Percentiles rank a stretch among this genome's conserved stretches.
Evolutionary conservation across 75 land plant species (phyloP).

Genomic region (Ceratopteris richardii): DNA sequence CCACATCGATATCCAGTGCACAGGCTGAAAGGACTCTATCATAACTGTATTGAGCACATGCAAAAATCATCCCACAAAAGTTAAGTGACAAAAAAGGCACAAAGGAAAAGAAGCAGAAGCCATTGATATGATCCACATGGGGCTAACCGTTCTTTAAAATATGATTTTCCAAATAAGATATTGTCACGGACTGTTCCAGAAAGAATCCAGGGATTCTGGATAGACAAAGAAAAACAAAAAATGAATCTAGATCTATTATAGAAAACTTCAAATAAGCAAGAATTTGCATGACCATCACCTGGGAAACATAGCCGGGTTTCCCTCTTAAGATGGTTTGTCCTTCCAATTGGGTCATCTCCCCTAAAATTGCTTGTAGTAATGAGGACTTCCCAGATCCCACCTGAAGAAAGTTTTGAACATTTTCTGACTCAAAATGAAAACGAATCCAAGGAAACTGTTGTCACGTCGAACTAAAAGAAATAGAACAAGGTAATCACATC

Average conservation of each 20-base stretch:
- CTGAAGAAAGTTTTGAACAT: too few species aligned
- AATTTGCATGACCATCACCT: constrained; percentile 32
- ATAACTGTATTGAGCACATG: constrained; percentile 37
- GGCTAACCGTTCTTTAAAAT: constrained; percentile 44
- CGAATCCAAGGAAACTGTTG: background rate
- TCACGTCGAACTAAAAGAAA: background rate
- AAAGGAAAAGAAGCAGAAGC: too few species aligned
- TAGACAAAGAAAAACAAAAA: background rate
- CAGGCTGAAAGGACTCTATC: constrained; percentile 53
- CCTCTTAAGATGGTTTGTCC: constrained; percentile 12
- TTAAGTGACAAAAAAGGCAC: background rate
- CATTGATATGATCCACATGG: too few species aligned
- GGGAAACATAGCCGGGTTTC: constrained; percentile 39
- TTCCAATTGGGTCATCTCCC: constrained; percentile 49
- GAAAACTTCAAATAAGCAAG: background rate
- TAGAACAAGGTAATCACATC: background rate
- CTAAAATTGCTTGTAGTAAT: constrained; percentile 53
- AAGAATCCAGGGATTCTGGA: constrained; percentile 83
- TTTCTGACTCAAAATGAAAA: too few species aligned
- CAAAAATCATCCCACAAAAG: background rate
- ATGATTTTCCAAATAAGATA: constrained; percentile 63
- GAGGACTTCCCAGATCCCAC: constrained; percentile 90
- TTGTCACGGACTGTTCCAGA: constrained; percentile 85
- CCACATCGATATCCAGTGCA: constrained; percentile 76
- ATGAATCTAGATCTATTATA: background rate